A percentile compares a stretch with the other conserved stretches of the same genome.
These are phyloP conservation scores for Gloeopeniophorella convolvens DNA, from an alignment of 768 basidiomycete genomes.

Conservation along the genomic window DNA sequence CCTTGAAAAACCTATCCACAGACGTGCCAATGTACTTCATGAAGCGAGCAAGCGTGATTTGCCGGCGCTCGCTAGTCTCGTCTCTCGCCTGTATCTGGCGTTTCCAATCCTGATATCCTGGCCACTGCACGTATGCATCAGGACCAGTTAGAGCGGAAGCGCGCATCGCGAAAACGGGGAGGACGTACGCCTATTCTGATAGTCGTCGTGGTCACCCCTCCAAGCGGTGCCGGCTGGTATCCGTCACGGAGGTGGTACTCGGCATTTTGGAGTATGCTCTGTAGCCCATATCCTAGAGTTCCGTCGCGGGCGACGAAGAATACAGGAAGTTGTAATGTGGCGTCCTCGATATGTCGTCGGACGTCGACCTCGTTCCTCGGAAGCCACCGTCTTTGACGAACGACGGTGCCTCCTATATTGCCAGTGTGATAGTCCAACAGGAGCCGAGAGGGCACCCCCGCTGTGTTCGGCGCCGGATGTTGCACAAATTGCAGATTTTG, in stretches of 20 bases:
- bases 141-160: neutral
- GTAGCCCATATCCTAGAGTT: neutral
- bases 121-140: neutral
- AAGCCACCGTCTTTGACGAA: constrained; percentile 10
- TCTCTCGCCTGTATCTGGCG: constrained; percentile 6
- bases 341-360: neutral
- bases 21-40: constrained; percentile 4
- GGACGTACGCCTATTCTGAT: constrained; percentile 1
- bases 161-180: neutral
- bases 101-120: neutral
- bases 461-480: neutral
- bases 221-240: neutral
- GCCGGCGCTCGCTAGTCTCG: neutral
- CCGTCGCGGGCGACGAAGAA: constrained; percentile 1
- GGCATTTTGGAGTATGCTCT: constrained; percentile 2
- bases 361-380: constrained; percentile 5
- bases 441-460: neutral
- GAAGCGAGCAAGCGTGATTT: constrained; percentile 2
- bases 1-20: constrained; percentile 1
- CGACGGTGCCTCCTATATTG: neutral
- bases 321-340: neutral
- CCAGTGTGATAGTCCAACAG: neutral
- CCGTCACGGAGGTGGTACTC: neutral
- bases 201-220: neutral
- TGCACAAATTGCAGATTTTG: neutral